These are phyloP conservation scores for Starmerella ratchasimensis DNA, from an alignment of 805 yeast species.

Conservation along the genomic window DNA sequence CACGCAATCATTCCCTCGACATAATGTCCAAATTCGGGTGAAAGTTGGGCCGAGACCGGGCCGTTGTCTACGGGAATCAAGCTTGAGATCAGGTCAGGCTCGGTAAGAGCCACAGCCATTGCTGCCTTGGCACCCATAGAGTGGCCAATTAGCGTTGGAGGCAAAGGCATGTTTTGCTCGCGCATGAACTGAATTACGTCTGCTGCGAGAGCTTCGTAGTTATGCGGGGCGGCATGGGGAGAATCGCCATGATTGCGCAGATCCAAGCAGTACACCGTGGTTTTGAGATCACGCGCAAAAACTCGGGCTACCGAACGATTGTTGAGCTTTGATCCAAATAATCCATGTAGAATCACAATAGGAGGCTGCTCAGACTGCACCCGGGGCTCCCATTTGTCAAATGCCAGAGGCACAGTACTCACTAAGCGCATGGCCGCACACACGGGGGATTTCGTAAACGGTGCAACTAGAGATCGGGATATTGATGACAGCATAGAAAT, in stretches of 20 bases:
- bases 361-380: conserved; percentile 30
- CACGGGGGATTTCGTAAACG: no score
- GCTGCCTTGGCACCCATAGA: conserved; percentile 79
- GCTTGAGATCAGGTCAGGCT: conserved; percentile 46
- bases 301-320: conserved; percentile 62
- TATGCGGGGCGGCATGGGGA: conserved; percentile 59
- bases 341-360: conserved; percentile 69
- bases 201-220: conserved; percentile 67
- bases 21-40: conserved; percentile 52
- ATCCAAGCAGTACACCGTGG: conserved; percentile 36
- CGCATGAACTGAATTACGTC: conserved; percentile 67
- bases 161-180: conserved; percentile 27
- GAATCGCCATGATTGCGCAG: conserved; percentile 88
- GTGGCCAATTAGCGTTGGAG: conserved; percentile 29
- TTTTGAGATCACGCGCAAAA: conserved; percentile 26
- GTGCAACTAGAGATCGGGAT: not conserved
- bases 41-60: conserved; percentile 53
- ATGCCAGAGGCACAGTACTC: conserved; percentile 19
- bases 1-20: conserved; percentile 49
- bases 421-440: not conserved
- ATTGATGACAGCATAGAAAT: not conserved
- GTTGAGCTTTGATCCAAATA: conserved; percentile 75
- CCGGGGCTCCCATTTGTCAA: conserved; percentile 20
- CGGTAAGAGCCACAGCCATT: conserved; percentile 66
- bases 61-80: conserved; percentile 80